Evolutionary conservation across 306 rosid genomes (phyloP).

Genomic region (Canavalia gladiata): DNA sequence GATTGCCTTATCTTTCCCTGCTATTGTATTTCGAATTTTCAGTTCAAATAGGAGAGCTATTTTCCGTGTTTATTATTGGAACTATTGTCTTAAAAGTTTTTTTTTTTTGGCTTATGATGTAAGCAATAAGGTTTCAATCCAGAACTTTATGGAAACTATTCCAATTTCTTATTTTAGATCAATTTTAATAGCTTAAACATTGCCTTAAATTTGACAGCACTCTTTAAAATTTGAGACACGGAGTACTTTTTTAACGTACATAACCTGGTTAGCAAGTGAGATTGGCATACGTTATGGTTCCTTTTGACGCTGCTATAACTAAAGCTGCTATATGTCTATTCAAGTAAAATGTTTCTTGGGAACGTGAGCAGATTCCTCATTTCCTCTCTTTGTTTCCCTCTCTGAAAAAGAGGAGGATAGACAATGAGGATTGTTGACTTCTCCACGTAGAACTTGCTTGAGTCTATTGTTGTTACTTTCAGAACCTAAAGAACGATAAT

Average conservation of each 20-base stretch:
- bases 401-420: not conserved
- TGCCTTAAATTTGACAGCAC: not conserved
- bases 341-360: not conserved
- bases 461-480: not conserved
- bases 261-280: not conserved
- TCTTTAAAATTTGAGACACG: not conserved
- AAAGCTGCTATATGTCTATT: not conserved
- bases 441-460: not conserved
- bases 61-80: not conserved
- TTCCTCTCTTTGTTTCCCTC: not conserved
- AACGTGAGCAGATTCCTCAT: not conserved
- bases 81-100: not conserved
- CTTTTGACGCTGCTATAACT: not conserved
- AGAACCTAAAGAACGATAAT: not conserved
- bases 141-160: too few relatives aligned
- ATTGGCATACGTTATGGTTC: not conserved
- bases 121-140: too few relatives aligned
- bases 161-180: too few relatives aligned
- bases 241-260: not conserved
- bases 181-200: too few relatives aligned
- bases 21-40: constrained; percentile 13
- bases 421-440: not conserved
- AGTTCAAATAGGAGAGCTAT: constrained; percentile 11
- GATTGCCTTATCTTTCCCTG: not conserved
- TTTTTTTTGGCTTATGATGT: too few relatives aligned